These are phyloP conservation scores for Hyphodiscus sp. DNA, from an alignment of 2,329 filamentous ascomycete species.

Conservation along the genomic window DNA sequence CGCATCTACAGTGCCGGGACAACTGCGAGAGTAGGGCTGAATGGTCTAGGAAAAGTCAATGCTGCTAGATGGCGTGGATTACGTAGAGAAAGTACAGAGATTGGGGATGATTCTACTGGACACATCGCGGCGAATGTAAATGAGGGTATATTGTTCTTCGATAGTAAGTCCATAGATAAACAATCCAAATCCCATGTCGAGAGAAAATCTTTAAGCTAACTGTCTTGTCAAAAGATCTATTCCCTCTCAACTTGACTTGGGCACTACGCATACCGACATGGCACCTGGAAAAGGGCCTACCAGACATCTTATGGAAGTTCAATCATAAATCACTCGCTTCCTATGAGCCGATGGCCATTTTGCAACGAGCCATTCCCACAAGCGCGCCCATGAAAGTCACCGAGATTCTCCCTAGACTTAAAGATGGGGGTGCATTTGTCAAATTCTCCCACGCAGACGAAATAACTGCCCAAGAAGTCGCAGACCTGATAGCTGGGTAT, in stretches of 20 bases:
- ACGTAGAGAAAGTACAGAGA: slow-evolving; percentile 38
- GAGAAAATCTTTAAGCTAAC: neutral
- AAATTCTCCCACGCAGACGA: slow-evolving; percentile 59
- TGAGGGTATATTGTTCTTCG: slow-evolving; percentile 83
- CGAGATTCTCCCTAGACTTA: slow-evolving; percentile 75
- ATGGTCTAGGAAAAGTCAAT: slow-evolving; percentile 5
- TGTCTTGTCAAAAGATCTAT: slow-evolving; percentile 57
- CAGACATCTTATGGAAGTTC: slow-evolving; percentile 43
- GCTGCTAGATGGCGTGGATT: slow-evolving; percentile 14
- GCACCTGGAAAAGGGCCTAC: slow-evolving; percentile 37
- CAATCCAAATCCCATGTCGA: neutral
- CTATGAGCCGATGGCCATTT: slow-evolving; percentile 48
- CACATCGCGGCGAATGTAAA: slow-evolving; percentile 73
- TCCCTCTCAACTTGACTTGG: slow-evolving; percentile 70
- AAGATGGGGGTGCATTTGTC: slow-evolving; percentile 90
- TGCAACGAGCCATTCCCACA: slow-evolving; percentile 56
- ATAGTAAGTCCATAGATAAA: slow-evolving; percentile 51
- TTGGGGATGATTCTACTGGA: slow-evolving; percentile 62
- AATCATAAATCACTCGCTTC: slow-evolving; percentile 44
- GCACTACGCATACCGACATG: slow-evolving; percentile 45
- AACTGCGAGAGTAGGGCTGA: slow-evolving; percentile 9
- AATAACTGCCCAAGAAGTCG: slow-evolving; percentile 46
- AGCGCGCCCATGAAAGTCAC: slow-evolving; percentile 62
- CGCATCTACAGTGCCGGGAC: slow-evolving; percentile 17
- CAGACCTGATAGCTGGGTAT: slow-evolving; percentile 51